Base-by-base conservation (phyloP, 1,139 yeast genomes). In the Saccharomyces hybrid region DNA sequence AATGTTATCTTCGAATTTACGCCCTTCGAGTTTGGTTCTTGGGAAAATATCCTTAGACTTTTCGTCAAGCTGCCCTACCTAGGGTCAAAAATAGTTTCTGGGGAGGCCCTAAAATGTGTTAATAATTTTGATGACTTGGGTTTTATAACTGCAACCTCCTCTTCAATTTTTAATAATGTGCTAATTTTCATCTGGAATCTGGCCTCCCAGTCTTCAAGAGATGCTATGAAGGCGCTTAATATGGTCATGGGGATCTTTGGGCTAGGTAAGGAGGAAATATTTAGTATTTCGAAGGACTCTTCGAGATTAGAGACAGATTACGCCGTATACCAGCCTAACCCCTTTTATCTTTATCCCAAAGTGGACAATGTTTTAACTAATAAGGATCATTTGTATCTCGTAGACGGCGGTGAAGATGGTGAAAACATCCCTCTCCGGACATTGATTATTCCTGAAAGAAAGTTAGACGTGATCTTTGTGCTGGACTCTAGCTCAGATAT, bases 241-340 rank as follows among this genome's bases (percentile, higher is more conserved):
- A 73, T 74, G 0, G 73, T 81, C 1, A 64, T 81, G 53, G 70
- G 73, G 51, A 65, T 77, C 0, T 80, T 81, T 68, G 84, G 85
- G 0, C 60, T 81, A 9, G 73, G 54, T 1, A 42, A 29, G 16
- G 34, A 14, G 41, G 44, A 38, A 13, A 38, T 38, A 1, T 38
- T 38, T 9, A 38, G 44, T 6, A 38, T 38, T 20, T n/a, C 27
- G 23, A 28, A 14, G 6, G 26, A 25, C 4, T 42, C 31, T 6
- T 25, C 27, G 16, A 41, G 42, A 14, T 20, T 48, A 5, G 48
- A 50, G 16, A 61, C 88, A 9, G 93, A 86, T 61, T 85, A 83
- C 67, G 93, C 95, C 0, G 68, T 85, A 4, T 80, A 77, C 70
- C 73, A 80, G 9, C 96, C 96, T 3, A 89, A 88, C 61, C 96